Conservation (phyloP, 2,329 filamentous ascomycete species). For the Capronia epimyces region DNA sequence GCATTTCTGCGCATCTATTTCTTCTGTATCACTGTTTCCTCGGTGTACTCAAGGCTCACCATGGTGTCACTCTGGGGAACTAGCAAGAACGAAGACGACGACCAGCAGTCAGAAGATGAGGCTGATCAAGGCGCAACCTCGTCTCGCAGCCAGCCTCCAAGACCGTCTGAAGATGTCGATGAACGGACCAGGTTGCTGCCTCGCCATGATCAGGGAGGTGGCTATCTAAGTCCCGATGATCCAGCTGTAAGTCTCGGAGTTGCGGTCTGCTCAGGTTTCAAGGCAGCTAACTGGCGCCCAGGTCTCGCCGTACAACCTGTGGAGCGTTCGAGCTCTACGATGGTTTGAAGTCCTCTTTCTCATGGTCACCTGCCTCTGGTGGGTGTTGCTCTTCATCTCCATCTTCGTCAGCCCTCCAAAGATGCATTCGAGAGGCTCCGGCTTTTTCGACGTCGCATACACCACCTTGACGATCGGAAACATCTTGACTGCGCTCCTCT, state of each 20-base stretch:
- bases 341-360: constrained; percentile 73
- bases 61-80: constrained; percentile 54
- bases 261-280: background rate
- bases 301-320: constrained; percentile 89
- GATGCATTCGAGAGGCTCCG: constrained; percentile 80
- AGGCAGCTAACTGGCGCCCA: constrained; percentile 21
- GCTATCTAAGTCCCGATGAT: constrained; percentile 71
- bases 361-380: constrained; percentile 78
- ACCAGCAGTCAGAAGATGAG: constrained; percentile 30
- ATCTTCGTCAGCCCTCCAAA: constrained; percentile 85
- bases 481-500: constrained; percentile 70
- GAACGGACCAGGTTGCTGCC: constrained; percentile 61
- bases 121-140: constrained; percentile 14
- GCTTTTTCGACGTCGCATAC: constrained; percentile 84
- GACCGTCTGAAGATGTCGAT: constrained; percentile 43
- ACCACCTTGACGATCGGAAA: constrained; percentile 72
- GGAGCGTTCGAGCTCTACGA: constrained; percentile 76
- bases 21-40: background rate
- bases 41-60: constrained; percentile 14
- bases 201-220: constrained; percentile 54
- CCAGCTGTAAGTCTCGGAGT: constrained; percentile 58
- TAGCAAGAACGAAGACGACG: constrained; percentile 44
- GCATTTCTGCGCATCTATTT: background rate
- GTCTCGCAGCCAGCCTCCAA: constrained; percentile 17
- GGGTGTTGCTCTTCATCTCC: constrained; percentile 80